phyloP scores from a whole-genome alignment of 495 filamentous ascomycete species.

The Penicillium odoratum region DNA sequence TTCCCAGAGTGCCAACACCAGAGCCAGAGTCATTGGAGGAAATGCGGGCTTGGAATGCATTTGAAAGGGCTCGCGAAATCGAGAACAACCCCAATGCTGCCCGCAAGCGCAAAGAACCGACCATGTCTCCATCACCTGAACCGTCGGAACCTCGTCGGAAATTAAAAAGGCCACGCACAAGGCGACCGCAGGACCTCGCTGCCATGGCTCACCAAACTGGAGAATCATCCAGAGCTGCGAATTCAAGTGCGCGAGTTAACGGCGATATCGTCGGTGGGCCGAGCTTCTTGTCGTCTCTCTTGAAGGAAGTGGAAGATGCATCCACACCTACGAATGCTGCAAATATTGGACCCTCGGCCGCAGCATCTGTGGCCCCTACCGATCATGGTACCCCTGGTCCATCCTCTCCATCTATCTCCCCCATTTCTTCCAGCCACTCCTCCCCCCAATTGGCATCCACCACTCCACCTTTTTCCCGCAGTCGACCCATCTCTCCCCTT shows the following conservation, averaged over 20 bases:
- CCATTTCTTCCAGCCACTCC: constrained; percentile 62
- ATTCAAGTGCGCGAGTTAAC: constrained; percentile 31
- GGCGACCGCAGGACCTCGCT: constrained; percentile 51
- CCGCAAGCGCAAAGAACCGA: constrained; percentile 79
- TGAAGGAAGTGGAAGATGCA: constrained; percentile 83
- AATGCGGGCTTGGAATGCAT: constrained; percentile 80
- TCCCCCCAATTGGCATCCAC: constrained; percentile 68
- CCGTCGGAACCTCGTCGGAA: constrained; percentile 67
- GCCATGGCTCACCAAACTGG: constrained; percentile 43
- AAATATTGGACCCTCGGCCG: constrained; percentile 46
- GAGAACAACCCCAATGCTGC: constrained; percentile 51
- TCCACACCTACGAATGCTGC: constrained; percentile 54
- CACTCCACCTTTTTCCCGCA: constrained; percentile 65
- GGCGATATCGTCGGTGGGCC: constrained; percentile 45
- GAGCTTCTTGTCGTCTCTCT: constrained; percentile 76
- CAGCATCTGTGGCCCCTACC: constrained; percentile 42
- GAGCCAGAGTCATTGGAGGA: constrained; percentile 75
- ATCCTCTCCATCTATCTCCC: constrained; percentile 75
- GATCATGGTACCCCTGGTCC: constrained; percentile 53
- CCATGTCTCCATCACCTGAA: constrained; percentile 66
- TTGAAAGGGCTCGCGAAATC: constrained; percentile 77
- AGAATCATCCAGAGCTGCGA: constrained; percentile 46
- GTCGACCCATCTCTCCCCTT: constrained; percentile 65
- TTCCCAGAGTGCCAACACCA: constrained; percentile 47
- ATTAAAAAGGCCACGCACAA: constrained; percentile 80